Conservation (phyloP, 345 rosid genomes). For the Diplotaxis tenuifolia region DNA sequence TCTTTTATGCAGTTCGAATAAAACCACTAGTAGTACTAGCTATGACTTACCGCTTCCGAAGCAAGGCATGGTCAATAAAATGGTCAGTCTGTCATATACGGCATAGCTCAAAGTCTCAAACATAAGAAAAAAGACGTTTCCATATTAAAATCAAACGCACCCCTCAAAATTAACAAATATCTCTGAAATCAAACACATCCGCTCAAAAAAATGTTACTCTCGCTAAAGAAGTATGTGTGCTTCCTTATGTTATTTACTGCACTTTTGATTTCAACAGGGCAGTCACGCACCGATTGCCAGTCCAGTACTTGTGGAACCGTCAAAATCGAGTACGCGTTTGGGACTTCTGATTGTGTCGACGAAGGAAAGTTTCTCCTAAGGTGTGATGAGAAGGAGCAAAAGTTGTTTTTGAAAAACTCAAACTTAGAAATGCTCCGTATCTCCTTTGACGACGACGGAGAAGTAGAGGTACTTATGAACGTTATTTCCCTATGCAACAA, state of each 20-base stretch:
- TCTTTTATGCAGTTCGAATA: background rate
- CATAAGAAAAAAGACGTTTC: background rate
- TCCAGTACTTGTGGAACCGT: background rate
- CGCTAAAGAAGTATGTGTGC: background rate
- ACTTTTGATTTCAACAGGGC: background rate
- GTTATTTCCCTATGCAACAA: background rate
- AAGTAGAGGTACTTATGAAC: background rate
- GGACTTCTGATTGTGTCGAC: background rate
- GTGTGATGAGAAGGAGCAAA: background rate
- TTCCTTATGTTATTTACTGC: background rate
- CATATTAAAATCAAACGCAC: background rate
- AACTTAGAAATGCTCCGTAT: background rate
- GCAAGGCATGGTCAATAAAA: no score
- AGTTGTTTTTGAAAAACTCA: background rate
- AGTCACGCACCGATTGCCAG: background rate
- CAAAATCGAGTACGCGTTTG: background rate
- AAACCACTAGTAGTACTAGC: no score
- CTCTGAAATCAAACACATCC: no score
- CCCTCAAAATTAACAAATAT: no score
- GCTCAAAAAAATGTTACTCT: background rate
- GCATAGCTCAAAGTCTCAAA: background rate
- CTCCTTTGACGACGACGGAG: background rate
- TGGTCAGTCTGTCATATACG: background rate
- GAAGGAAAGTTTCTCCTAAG: background rate
- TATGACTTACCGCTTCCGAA: no score